Conservation (phyloP, 352 stramenopile species). For the Globisporangium splendens region DNA sequence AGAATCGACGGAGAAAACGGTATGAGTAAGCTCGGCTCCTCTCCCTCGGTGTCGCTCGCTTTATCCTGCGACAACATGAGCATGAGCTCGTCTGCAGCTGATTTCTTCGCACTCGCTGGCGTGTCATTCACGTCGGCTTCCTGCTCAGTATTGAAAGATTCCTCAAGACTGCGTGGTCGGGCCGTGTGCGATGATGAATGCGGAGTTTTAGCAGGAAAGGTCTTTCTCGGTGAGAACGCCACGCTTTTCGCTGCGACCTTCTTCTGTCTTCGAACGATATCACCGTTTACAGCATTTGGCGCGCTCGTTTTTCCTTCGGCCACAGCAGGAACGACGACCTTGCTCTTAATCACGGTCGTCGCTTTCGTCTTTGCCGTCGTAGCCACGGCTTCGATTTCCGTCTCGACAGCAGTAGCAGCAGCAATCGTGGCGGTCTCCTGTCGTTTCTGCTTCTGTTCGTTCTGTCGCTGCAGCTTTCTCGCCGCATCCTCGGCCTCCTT, state of each 20-base stretch:
- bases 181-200: neutral
- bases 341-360: conserved; percentile 4
- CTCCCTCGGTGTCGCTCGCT: conserved; percentile 56
- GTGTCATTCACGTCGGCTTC: conserved; percentile 11
- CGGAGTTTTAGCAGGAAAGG: neutral
- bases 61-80: conserved; percentile 54
- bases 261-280: conserved; percentile 11
- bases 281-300: neutral
- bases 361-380: neutral
- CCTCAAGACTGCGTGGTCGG: conserved; percentile 3
- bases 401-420: neutral
- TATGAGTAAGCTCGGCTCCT: conserved; percentile 53
- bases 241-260: conserved; percentile 16
- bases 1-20: conserved; percentile 22
- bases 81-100: conserved; percentile 45
- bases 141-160: conserved; percentile 12
- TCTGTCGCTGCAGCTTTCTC: conserved; percentile 19
- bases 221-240: conserved; percentile 9
- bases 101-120: conserved; percentile 17
- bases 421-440: conserved; percentile 7
- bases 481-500: conserved; percentile 6
- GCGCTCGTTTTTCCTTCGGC: neutral
- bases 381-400: neutral
- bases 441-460: conserved; percentile 20
- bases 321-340: neutral